Percentiles rank a stretch among this genome's conserved stretches.
Evolutionary conservation across 352 stramenopile species (phyloP).

Genomic region (Pythium monospermum): DNA sequence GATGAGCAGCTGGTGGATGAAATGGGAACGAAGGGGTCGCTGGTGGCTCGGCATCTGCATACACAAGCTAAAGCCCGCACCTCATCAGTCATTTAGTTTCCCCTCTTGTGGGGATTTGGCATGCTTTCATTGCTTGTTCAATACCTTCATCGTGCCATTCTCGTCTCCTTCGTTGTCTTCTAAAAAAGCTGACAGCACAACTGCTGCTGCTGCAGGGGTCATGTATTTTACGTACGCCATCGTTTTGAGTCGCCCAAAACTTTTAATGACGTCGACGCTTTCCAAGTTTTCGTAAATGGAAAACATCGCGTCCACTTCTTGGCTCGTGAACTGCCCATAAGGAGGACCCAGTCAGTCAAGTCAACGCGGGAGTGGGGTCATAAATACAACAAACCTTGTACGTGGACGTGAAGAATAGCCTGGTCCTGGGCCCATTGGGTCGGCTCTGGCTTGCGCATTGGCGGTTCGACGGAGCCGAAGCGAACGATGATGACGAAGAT

Average conservation of each 20-base stretch:
- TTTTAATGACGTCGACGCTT: slow-evolving; percentile 56
- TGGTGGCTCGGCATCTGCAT: slow-evolving; percentile 12
- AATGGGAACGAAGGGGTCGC: not conserved
- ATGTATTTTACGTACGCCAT: slow-evolving; percentile 81
- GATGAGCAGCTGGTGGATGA: not conserved
- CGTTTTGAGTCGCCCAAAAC: slow-evolving; percentile 76
- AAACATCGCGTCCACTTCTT: slow-evolving; percentile 83
- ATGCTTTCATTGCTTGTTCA: too few species aligned
- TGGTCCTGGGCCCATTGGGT: slow-evolving; percentile 14
- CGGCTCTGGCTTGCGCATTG: not conserved
- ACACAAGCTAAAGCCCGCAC: slow-evolving; percentile 5
- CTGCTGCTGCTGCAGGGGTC: slow-evolving; percentile 21
- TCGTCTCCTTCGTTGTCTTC: slow-evolving; percentile 26
- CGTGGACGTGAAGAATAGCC: slow-evolving; percentile 69
- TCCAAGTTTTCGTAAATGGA: slow-evolving; percentile 74
- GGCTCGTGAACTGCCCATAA: slow-evolving; percentile 54
- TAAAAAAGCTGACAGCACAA: slow-evolving; percentile 16
- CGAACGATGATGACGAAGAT: not conserved
- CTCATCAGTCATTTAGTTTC: not conserved
- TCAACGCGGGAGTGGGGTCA: not conserved
- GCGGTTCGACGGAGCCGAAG: slow-evolving; percentile 1
- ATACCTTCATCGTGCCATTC: slow-evolving; percentile 13
- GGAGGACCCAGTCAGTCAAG: slow-evolving; percentile 1
- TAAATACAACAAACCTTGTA: slow-evolving; percentile 37
- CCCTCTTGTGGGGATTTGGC: too few species aligned